Conservation (phyloP, 1,284 basidiomycete genomes). For the Ganoderma resinaceum region DNA sequence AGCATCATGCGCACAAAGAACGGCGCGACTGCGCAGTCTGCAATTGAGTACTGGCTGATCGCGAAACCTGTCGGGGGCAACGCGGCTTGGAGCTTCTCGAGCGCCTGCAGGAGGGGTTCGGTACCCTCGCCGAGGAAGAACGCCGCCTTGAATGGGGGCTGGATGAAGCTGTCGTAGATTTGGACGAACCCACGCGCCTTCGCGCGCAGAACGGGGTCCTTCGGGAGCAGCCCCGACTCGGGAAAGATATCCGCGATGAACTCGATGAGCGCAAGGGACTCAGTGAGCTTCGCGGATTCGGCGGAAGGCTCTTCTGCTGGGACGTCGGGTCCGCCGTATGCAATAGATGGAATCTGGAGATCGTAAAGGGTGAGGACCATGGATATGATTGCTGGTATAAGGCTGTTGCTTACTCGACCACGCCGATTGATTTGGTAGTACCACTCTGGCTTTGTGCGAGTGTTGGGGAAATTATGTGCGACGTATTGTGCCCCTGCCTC, state of each 20-base stretch:
- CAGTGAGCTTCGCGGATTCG: slow-evolving; percentile 8
- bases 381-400: neutral
- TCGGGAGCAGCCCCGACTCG: neutral
- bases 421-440: slow-evolving; percentile 44
- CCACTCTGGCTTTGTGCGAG: slow-evolving; percentile 46
- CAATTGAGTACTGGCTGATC: slow-evolving; percentile 15
- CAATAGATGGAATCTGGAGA: slow-evolving; percentile 52
- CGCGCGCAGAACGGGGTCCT: slow-evolving; percentile 1
- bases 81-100: slow-evolving; percentile 15
- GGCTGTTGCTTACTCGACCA: neutral
- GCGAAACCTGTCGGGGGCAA: slow-evolving; percentile 20
- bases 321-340: slow-evolving; percentile 62
- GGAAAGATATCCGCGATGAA: slow-evolving; percentile 15
- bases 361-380: neutral
- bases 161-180: slow-evolving; percentile 29
- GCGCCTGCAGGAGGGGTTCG: neutral
- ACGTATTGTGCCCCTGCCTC: slow-evolving; percentile 33
- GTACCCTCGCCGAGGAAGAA: neutral
- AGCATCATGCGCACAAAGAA: slow-evolving; percentile 37
- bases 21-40: slow-evolving; percentile 14
- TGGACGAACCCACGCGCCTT: slow-evolving; percentile 1
- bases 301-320: slow-evolving; percentile 42
- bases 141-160: neutral
- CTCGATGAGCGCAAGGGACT: slow-evolving; percentile 6
- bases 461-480: slow-evolving; percentile 36